Conservation (phyloP, 2,329 filamentous ascomycete genomes). For the Malbranchea zuffiana region DNA sequence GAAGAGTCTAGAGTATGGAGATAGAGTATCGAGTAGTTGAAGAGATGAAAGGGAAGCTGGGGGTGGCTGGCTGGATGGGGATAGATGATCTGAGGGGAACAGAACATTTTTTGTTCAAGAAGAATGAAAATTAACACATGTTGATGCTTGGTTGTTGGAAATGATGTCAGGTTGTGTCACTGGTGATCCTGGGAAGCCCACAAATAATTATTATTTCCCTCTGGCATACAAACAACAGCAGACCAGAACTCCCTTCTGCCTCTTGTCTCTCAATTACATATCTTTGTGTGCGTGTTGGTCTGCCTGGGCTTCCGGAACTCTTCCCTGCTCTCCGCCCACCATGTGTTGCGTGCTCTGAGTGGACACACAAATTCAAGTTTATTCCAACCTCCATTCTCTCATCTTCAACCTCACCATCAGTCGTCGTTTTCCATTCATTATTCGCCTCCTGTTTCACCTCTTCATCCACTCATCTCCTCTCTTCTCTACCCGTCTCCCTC, state of each 20-base stretch:
- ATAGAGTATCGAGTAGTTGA: no score
- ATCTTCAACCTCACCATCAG: not conserved
- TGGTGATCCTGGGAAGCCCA: not conserved
- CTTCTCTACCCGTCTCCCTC: not conserved
- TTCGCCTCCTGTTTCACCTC: not conserved
- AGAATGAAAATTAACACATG: no score
- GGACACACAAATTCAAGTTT: conserved; percentile 3
- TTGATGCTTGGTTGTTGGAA: no score
- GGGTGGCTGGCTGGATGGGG: no score
- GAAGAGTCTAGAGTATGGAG: no score
- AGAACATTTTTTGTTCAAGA: no score
- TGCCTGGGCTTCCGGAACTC: not conserved
- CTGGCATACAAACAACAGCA: not conserved
- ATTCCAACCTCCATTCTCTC: conserved; percentile 1
- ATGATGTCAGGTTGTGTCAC: conserved; percentile 8
- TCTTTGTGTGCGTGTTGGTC: not conserved
- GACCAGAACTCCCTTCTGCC: not conserved
- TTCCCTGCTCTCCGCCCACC: not conserved
- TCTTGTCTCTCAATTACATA: not conserved
- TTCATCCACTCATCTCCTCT: not conserved
- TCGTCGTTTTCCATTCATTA: conserved; percentile 1
- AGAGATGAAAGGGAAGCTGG: no score
- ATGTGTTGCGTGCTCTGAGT: not conserved
- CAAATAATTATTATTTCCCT: not conserved
- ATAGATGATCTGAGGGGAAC: no score